Evolutionary conservation across 768 basidiomycete genomes (phyloP).

Genomic region (Hygrocybe coccinea): DNA sequence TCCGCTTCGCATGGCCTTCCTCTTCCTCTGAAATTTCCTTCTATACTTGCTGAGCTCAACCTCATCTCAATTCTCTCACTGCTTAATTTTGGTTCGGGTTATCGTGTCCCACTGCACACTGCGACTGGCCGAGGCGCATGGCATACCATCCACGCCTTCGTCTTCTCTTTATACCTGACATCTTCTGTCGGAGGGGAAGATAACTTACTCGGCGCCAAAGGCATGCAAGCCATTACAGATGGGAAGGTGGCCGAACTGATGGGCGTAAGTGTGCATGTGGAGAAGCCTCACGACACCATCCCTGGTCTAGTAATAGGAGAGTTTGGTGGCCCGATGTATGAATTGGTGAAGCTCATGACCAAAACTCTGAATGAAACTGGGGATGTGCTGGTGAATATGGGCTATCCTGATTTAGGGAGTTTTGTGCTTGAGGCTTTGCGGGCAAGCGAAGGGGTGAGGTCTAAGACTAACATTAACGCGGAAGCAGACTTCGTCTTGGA

Average conservation of each 20-base stretch:
- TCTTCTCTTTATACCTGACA: conserved; percentile 66
- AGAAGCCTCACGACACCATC: conserved; percentile 64
- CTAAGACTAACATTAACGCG: conserved; percentile 24
- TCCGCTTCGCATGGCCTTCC: conserved; percentile 63
- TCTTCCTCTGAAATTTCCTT: conserved; percentile 76
- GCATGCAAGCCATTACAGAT: conserved; percentile 51
- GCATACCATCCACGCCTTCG: conserved; percentile 74
- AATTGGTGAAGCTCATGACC: conserved; percentile 66
- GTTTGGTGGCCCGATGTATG: conserved; percentile 67
- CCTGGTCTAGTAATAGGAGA: conserved; percentile 70
- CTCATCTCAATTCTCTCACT: conserved; percentile 72
- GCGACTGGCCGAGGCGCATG: conserved; percentile 77
- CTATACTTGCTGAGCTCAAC: conserved; percentile 71
- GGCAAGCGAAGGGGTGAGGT: conserved; percentile 39
- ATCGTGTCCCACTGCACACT: conserved; percentile 65
- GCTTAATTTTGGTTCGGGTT: conserved; percentile 81
- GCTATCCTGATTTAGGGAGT: conserved; percentile 65
- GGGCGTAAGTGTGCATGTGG: conserved; percentile 63
- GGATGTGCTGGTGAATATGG: conserved; percentile 48
- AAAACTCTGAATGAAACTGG: conserved; percentile 70
- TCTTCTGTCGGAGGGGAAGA: conserved; percentile 51
- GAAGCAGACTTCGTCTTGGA: conserved; percentile 59
- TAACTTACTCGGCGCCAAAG: conserved; percentile 61
- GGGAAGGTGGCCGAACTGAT: conserved; percentile 68
- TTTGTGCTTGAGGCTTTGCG: conserved; percentile 70